Conservation (phyloP, 1,139 yeast species). For the Hyphopichia buzzinii region DNA sequence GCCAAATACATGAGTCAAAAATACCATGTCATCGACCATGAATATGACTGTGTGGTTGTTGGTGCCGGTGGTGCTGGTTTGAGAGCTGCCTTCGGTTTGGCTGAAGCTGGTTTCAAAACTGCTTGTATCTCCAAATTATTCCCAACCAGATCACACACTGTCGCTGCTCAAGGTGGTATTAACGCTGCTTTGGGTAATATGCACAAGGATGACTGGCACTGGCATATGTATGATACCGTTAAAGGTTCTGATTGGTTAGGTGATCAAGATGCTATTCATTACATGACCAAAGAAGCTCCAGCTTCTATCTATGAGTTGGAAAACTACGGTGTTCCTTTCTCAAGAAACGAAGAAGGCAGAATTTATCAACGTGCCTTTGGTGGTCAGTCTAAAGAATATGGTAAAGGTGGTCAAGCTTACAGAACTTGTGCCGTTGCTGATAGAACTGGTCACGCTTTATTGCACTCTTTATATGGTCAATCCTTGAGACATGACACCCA, state of each 20-base stretch:
- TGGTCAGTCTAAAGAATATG: constrained; percentile 93
- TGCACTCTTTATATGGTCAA: constrained; percentile 96
- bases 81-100: constrained; percentile 97
- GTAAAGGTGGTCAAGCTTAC: constrained; percentile 99
- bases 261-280: constrained; percentile 98
- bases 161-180: constrained; percentile 99
- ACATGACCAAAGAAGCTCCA: constrained; percentile 99
- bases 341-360: constrained; percentile 95
- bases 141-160: constrained; percentile 98
- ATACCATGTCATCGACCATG: constrained; percentile 93
- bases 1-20: constrained; percentile 62
- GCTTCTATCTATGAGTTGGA: constrained; percentile 93
- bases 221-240: constrained; percentile 99
- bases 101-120: constrained; percentile 95
- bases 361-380: constrained; percentile 99
- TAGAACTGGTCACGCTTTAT: constrained; percentile 96
- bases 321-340: constrained; percentile 97
- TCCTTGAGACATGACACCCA: constrained; percentile 96
- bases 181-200: constrained; percentile 97
- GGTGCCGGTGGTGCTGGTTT: constrained; percentile 99
- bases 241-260: constrained; percentile 99
- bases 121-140: constrained; percentile 96
- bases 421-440: constrained; percentile 99
- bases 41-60: constrained; percentile 94
- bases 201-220: constrained; percentile 98